These are phyloP conservation scores for Macrotyloma uniflorum DNA, from an alignment of 306 rosid species.

Conservation along the genomic window DNA sequence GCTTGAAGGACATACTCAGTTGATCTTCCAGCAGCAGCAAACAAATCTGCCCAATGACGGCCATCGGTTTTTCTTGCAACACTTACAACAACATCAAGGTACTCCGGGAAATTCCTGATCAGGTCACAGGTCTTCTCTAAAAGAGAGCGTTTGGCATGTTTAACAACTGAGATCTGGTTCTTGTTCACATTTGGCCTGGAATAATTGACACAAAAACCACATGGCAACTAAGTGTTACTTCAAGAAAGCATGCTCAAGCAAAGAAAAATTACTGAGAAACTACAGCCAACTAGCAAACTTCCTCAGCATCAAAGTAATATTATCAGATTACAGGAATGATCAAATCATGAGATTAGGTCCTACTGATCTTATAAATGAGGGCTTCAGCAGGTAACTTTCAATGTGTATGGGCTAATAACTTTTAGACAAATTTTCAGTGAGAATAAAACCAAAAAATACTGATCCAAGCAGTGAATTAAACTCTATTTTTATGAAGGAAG, in stretches of 20 bases:
- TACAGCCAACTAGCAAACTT: slow-evolving; percentile 26
- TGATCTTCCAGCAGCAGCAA: slow-evolving; percentile 95
- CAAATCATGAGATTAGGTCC: slow-evolving; percentile 19
- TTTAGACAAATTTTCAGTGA: not conserved
- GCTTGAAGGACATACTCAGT: slow-evolving; percentile 70
- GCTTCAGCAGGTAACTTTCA: not conserved
- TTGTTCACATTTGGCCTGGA: slow-evolving; percentile 81
- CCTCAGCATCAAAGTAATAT: not conserved
- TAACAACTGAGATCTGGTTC: slow-evolving; percentile 60
- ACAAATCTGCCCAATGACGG: slow-evolving; percentile 98
- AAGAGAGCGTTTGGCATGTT: slow-evolving; percentile 63
- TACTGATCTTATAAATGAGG: not conserved
- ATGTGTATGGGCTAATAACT: not conserved
- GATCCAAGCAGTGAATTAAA: not conserved
- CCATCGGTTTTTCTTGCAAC: slow-evolving; percentile 99
- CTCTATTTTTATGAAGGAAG: not conserved
- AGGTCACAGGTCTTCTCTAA: slow-evolving; percentile 94
- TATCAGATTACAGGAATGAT: not conserved
- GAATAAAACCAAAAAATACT: not conserved
- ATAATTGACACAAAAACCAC: slow-evolving; percentile 29
- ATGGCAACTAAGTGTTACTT: slow-evolving; percentile 10
- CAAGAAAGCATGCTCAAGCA: slow-evolving; percentile 34
- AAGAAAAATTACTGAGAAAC: slow-evolving; percentile 35
- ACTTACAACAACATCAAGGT: slow-evolving; percentile 95
- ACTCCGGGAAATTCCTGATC: slow-evolving; percentile 87